Conservation (phyloP, 2,329 filamentous ascomycete species). For the Botrytis fragariae region DNA sequence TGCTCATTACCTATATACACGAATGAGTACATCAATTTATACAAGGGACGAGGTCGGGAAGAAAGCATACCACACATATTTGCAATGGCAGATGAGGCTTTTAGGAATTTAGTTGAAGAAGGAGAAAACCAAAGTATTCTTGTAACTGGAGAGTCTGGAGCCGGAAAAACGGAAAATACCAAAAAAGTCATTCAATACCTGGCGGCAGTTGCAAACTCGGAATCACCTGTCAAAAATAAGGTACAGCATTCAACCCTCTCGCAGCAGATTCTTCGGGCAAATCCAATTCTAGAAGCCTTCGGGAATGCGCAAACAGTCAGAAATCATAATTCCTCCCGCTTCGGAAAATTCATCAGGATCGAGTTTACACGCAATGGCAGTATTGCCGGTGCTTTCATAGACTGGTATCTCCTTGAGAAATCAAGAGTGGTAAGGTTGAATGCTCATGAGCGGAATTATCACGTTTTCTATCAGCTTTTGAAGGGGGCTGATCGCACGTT, state of each 20-base stretch:
- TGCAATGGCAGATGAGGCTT: conserved; percentile 95
- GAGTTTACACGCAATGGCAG: conserved; percentile 86
- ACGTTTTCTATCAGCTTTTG: conserved; percentile 94
- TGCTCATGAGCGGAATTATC: conserved; percentile 87
- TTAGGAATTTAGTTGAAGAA: conserved; percentile 92
- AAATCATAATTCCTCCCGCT: conserved; percentile 97
- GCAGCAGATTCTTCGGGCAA: conserved; percentile 92
- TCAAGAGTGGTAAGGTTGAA: conserved; percentile 94
- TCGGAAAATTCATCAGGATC: conserved; percentile 98
- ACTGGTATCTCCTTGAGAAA: conserved; percentile 98
- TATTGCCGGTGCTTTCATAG: conserved; percentile 93
- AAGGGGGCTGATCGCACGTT: conserved; percentile 74
- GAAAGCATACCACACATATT: conserved; percentile 98
- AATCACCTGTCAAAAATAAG: conserved; percentile 64
- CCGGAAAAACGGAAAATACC: conserved; percentile 97
- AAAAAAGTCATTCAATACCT: conserved; percentile 99
- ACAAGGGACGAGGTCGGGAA: conserved; percentile 84
- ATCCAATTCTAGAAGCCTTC: conserved; percentile 96
- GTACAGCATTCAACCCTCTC: conserved; percentile 78
- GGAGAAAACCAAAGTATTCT: conserved; percentile 96
- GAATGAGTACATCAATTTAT: conserved; percentile 97
- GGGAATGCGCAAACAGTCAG: conserved; percentile 97
- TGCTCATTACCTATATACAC: conserved; percentile 92
- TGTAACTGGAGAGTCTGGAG: conserved; percentile 96
- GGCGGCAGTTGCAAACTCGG: conserved; percentile 85